A percentile compares a stretch with the other conserved stretches of the same genome.
These are phyloP conservation scores for Tephrocybe sp. DNA, from an alignment of 768 basidiomycete genomes.

Conservation along the genomic window DNA sequence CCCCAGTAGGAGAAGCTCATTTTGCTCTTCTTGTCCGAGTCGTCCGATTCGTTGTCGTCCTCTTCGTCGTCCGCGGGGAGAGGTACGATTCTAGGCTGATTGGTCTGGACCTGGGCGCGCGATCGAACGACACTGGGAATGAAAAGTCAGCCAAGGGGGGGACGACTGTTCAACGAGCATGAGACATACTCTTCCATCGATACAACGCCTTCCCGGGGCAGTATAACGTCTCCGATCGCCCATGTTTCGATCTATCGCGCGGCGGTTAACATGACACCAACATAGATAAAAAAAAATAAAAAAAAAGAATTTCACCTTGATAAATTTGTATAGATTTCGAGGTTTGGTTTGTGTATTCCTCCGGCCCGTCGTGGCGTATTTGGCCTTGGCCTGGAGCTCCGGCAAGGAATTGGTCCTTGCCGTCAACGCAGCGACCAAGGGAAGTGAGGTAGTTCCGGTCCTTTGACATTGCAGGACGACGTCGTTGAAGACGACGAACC, in stretches of 20 bases:
- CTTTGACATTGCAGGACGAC: conserved; percentile 91
- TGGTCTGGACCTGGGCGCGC: conserved; percentile 55
- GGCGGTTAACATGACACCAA: not conserved
- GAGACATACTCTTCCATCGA: conserved; percentile 85
- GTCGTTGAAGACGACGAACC: conserved; percentile 96
- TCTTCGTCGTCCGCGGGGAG: conserved; percentile 61
- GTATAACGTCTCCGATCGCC: conserved; percentile 76
- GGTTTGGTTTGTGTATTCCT: conserved; percentile 77
- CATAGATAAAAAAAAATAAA: not conserved
- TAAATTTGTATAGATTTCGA: conserved; percentile 89
- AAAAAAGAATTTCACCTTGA: conserved; percentile 69
- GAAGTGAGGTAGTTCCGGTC: conserved; percentile 84
- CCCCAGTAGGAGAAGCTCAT: conserved; percentile 97
- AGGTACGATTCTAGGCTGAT: conserved; percentile 69
- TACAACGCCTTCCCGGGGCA: conserved; percentile 78
- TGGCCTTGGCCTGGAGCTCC: conserved; percentile 81
- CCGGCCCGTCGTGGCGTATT: conserved; percentile 81
- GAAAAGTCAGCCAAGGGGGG: conserved; percentile 10
- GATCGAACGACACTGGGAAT: conserved; percentile 65
- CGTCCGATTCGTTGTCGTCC: conserved; percentile 65
- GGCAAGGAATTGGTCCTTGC: conserved; percentile 76
- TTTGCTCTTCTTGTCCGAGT: conserved; percentile 87
- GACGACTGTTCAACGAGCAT: not conserved
- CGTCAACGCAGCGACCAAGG: conserved; percentile 66
- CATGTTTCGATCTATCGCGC: conserved; percentile 88